These are phyloP conservation scores for Wickerhamiella infanticola DNA, from an alignment of 1,139 yeast species.

Conservation along the genomic window DNA sequence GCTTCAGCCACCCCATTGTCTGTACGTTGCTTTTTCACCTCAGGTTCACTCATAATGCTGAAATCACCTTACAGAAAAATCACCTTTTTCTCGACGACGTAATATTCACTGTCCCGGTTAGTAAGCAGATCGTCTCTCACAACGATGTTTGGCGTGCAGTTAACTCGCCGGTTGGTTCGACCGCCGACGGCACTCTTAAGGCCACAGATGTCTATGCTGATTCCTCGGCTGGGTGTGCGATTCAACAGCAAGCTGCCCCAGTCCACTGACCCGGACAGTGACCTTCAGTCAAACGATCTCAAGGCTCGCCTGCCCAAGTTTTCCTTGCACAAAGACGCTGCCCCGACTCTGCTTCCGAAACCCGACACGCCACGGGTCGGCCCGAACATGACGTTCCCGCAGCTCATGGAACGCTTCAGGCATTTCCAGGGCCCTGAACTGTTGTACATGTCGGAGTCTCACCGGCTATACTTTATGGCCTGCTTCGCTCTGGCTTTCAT, in stretches of 20 bases:
- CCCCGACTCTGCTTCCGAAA: conserved; percentile 52
- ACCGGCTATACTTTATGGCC: conserved; percentile 53
- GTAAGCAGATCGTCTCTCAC: no score
- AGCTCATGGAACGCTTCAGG: conserved; percentile 46
- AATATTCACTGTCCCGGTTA: no score
- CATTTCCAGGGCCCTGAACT: conserved; percentile 50
- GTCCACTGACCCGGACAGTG: conserved; percentile 8
- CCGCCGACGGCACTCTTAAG: not conserved
- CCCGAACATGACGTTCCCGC: conserved; percentile 40
- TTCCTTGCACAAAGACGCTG: conserved; percentile 49
- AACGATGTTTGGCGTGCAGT: no score
- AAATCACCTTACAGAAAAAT: no score
- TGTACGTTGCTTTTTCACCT: not conserved
- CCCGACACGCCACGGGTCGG: conserved; percentile 44
- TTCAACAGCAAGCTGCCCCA: conserved; percentile 9
- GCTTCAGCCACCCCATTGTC: not conserved
- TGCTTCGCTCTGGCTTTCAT: conserved; percentile 57
- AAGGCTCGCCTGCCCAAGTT: conserved; percentile 32
- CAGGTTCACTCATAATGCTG: not conserved
- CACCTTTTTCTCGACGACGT: not conserved
- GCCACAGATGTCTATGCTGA: not conserved
- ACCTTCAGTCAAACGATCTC: conserved; percentile 19
- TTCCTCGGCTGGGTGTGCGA: not conserved
- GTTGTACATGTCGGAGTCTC: conserved; percentile 74
- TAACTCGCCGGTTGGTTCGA: no score